These are phyloP conservation scores for Verruconis gallopava DNA, from an alignment of 2,329 filamentous ascomycete species.

Conservation along the genomic window DNA sequence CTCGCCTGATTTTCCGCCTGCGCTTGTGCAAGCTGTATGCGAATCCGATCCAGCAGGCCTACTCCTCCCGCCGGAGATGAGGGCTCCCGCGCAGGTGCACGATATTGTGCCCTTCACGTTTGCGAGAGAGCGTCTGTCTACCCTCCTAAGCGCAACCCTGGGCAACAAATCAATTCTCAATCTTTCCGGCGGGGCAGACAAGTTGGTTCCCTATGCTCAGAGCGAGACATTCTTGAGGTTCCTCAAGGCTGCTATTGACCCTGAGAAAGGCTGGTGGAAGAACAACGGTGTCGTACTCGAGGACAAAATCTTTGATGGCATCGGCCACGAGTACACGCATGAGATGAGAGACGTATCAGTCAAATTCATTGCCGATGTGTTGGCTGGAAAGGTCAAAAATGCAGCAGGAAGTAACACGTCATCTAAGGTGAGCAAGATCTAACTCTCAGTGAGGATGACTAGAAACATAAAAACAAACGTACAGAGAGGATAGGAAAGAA, in stretches of 20 bases:
- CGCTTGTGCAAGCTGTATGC: slow-evolving; percentile 50
- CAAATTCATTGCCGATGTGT: slow-evolving; percentile 41
- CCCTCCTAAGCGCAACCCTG: slow-evolving; percentile 30
- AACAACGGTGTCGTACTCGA: slow-evolving; percentile 45
- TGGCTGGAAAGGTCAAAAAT: slow-evolving; percentile 18
- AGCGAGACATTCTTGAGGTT: slow-evolving; percentile 48
- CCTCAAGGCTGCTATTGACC: slow-evolving; percentile 40
- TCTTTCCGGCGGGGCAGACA: slow-evolving; percentile 54
- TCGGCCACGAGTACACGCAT: slow-evolving; percentile 55
- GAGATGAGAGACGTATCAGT: slow-evolving; percentile 56
- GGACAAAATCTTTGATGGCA: slow-evolving; percentile 53
- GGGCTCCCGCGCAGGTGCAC: slow-evolving; percentile 1
- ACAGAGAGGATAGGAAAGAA: too few species aligned
- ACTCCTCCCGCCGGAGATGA: slow-evolving; percentile 37
- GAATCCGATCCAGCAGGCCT: slow-evolving; percentile 64
- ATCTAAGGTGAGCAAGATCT: slow-evolving; percentile 10
- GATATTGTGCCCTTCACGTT: neutral
- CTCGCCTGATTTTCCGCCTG: slow-evolving; percentile 60
- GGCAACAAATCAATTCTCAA: slow-evolving; percentile 51
- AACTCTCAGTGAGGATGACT: neutral
- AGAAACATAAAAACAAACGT: too few species aligned
- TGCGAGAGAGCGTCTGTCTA: slow-evolving; percentile 16
- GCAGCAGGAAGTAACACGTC: slow-evolving; percentile 1
- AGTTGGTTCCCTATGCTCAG: slow-evolving; percentile 55
- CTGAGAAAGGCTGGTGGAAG: slow-evolving; percentile 34